phyloP scores from a whole-genome alignment of 2,329 filamentous ascomycete genomes.

The Phialophora chinensis region DNA sequence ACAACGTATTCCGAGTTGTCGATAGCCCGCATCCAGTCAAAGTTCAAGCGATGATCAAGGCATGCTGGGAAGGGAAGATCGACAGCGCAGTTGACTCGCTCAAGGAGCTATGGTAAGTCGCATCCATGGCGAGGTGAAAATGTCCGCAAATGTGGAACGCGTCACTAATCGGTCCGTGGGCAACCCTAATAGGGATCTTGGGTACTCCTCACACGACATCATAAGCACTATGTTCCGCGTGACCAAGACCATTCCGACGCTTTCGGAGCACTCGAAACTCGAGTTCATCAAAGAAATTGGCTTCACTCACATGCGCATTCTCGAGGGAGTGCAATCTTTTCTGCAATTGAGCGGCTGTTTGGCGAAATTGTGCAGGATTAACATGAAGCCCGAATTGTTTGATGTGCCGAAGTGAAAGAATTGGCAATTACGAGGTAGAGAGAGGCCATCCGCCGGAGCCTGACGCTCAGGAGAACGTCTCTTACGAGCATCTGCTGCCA shows the following conservation, averaged over 20 bases:
- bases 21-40: conserved; percentile 98
- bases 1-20: conserved; percentile 97
- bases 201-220: conserved; percentile 98
- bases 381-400: conserved; percentile 92
- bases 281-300: conserved; percentile 99
- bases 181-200: conserved; percentile 65
- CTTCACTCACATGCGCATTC: conserved; percentile 97
- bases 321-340: conserved; percentile 96
- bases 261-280: conserved; percentile 93
- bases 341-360: conserved; percentile 93
- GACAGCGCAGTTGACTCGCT: conserved; percentile 84
- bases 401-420: conserved; percentile 45
- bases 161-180: conserved; percentile 23
- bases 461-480: not conserved
- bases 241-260: conserved; percentile 89
- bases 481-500: not conserved
- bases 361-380: conserved; percentile 88
- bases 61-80: conserved; percentile 89
- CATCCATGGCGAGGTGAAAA: not conserved
- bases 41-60: conserved; percentile 97
- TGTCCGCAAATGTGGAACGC: conserved; percentile 22
- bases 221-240: conserved; percentile 99
- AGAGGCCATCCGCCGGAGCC: not conserved
- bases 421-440: not conserved
- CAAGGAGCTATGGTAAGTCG: conserved; percentile 79